Conservation (phyloP, 345 rosid species). For the Ricinus communis region DNA sequence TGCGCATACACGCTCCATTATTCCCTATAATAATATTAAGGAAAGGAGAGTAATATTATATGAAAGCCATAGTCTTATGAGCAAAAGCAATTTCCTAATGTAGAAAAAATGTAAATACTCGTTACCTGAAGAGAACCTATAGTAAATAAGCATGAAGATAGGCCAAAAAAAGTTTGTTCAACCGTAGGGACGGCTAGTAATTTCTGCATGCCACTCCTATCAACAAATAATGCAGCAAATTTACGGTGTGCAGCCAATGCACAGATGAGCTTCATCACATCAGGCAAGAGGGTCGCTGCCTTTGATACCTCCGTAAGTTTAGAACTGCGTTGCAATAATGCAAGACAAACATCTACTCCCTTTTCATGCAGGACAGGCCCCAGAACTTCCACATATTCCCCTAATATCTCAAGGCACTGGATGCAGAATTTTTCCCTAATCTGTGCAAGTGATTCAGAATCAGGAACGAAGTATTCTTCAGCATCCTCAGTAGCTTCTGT, state of each 20-base stretch:
- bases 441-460: slow-evolving; percentile 65
- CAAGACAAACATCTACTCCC: slow-evolving; percentile 95
- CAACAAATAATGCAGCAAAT: slow-evolving; percentile 97
- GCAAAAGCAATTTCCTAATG: slow-evolving; percentile 4
- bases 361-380: slow-evolving; percentile 96
- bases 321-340: slow-evolving; percentile 64
- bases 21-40: slow-evolving; percentile 54
- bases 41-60: background rate
- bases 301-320: slow-evolving; percentile 47
- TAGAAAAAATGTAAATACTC: background rate
- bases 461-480: slow-evolving; percentile 70
- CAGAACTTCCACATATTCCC: slow-evolving; percentile 96
- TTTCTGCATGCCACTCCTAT: slow-evolving; percentile 92
- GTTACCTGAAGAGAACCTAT: slow-evolving; percentile 93
- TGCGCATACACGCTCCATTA: slow-evolving; percentile 98
- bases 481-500: slow-evolving; percentile 44
- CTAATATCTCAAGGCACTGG: slow-evolving; percentile 87
- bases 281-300: slow-evolving; percentile 59
- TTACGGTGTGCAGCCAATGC: slow-evolving; percentile 97
- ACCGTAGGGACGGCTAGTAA: slow-evolving; percentile 84
- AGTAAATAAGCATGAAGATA: slow-evolving; percentile 89
- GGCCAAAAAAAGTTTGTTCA: slow-evolving; percentile 71
- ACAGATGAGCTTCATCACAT: slow-evolving; percentile 96
- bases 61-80: background rate
- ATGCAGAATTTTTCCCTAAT: slow-evolving; percentile 89